Percentiles rank a stretch among this genome's conserved stretches.
Conservation (phyloP, 2,329 filamentous ascomycete species). For the Hypomyces rosellus region DNA sequence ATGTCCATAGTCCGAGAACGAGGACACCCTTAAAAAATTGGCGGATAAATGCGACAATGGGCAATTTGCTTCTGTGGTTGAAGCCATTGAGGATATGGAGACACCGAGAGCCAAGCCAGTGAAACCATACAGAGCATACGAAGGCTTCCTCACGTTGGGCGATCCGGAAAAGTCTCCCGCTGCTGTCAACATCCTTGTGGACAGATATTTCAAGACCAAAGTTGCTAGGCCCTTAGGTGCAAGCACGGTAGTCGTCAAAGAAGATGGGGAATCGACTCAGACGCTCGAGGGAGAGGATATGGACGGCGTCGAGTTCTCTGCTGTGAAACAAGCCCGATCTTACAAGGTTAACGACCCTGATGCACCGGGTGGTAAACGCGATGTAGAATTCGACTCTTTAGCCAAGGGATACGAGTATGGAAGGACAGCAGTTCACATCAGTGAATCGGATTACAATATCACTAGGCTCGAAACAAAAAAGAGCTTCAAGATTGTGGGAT, state of each 20-base stretch:
- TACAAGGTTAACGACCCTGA: constrained; percentile 75
- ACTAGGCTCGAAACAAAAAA: constrained; percentile 77
- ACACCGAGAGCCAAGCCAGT: constrained; percentile 69
- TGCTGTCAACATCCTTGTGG: constrained; percentile 76
- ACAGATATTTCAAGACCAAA: constrained; percentile 85
- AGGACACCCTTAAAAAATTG: constrained; percentile 58
- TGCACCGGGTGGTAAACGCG: constrained; percentile 70
- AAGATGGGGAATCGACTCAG: constrained; percentile 40
- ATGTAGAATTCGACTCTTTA: constrained; percentile 74
- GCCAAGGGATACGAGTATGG: constrained; percentile 96
- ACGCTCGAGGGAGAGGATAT: constrained; percentile 42
- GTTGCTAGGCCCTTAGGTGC: constrained; percentile 67
- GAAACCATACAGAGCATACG: constrained; percentile 73
- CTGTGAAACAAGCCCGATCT: constrained; percentile 68
- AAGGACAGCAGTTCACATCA: constrained; percentile 83
- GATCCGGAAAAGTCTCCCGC: constrained; percentile 66
- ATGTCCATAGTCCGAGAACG: constrained; percentile 50
- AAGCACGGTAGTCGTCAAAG: constrained; percentile 63
- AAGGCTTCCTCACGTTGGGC: constrained; percentile 73
- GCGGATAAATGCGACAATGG: constrained; percentile 55
- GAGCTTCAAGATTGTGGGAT: constrained; percentile 77
- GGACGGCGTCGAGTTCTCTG: constrained; percentile 53
- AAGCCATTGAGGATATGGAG: constrained; percentile 75
- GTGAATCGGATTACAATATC: constrained; percentile 76
- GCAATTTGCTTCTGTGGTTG: constrained; percentile 73